These are phyloP conservation scores for Candida loeiensis DNA, from an alignment of 805 yeast species.

Conservation along the genomic window DNA sequence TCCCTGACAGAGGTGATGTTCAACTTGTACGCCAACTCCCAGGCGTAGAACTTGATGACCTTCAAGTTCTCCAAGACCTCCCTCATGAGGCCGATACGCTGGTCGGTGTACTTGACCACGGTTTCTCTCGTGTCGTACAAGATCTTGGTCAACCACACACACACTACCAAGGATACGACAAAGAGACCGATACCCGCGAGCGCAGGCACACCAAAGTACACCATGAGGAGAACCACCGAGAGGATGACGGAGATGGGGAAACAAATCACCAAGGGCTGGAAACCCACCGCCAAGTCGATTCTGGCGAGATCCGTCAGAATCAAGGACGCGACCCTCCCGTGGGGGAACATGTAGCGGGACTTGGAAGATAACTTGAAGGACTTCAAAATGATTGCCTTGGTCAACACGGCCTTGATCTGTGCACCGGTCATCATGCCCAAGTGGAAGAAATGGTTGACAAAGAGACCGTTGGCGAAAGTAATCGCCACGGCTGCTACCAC, in stretches of 20 bases:
- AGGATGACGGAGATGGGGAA: conserved; percentile 43
- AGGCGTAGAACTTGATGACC: conserved; percentile 43
- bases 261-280: conserved; percentile 40
- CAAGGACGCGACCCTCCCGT: conserved; percentile 39
- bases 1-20: conserved; percentile 34
- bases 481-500: conserved; percentile 66
- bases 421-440: conserved; percentile 44
- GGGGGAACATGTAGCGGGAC: conserved; percentile 32
- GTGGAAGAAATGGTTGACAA: conserved; percentile 41
- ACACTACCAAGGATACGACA: conserved; percentile 29
- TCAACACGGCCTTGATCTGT: conserved; percentile 36
- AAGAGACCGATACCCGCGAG: conserved; percentile 42
- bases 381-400: conserved; percentile 37
- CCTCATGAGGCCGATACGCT: conserved; percentile 40
- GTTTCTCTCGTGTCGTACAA: conserved; percentile 34
- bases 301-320: conserved; percentile 43
- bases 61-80: conserved; percentile 40
- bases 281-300: conserved; percentile 43
- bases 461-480: conserved; percentile 41
- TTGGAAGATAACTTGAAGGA: conserved; percentile 35
- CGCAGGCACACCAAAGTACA: conserved; percentile 37
- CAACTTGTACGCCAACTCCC: conserved; percentile 43
- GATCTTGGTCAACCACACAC: conserved; percentile 33
- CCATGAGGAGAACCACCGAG: conserved; percentile 33
- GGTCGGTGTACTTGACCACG: conserved; percentile 39